Evolutionary conservation across 2,329 filamentous ascomycete genomes (phyloP).

Genomic region (Blastomyces percursus): DNA sequence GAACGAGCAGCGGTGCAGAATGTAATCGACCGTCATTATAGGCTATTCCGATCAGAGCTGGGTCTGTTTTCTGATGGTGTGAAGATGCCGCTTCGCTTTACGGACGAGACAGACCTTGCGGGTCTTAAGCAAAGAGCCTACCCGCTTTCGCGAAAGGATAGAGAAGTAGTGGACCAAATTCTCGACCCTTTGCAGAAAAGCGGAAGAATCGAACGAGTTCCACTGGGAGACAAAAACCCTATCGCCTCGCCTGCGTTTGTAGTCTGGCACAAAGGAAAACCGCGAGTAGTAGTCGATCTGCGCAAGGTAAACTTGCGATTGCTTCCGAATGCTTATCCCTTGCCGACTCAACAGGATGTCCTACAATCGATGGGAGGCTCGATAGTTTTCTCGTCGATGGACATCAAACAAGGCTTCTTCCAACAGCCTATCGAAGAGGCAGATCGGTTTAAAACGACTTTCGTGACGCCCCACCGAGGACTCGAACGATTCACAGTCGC

Average conservation of each 20-base stretch:
- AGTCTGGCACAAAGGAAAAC: neutral
- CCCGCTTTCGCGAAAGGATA: neutral
- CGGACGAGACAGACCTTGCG: neutral
- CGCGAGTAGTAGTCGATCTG: neutral
- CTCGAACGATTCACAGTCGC: neutral
- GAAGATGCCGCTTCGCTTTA: neutral
- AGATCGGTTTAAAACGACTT: neutral
- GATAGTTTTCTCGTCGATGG: neutral
- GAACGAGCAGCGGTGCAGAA: neutral
- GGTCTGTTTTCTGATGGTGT: neutral
- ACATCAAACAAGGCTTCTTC: constrained; percentile 4
- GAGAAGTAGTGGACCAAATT: neutral
- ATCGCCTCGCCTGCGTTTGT: neutral
- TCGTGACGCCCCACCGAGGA: neutral
- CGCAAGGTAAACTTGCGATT: neutral
- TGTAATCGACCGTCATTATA: neutral
- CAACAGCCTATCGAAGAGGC: neutral
- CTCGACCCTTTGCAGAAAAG: neutral
- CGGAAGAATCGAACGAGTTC: neutral
- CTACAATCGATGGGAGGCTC: neutral
- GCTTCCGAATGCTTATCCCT: neutral
- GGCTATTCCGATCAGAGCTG: neutral
- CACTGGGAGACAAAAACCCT: neutral
- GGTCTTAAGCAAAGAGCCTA: neutral
- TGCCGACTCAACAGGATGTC: neutral